phyloP scores from a whole-genome alignment of 2,329 filamentous ascomycete species.

The Cadophora gregata region DNA sequence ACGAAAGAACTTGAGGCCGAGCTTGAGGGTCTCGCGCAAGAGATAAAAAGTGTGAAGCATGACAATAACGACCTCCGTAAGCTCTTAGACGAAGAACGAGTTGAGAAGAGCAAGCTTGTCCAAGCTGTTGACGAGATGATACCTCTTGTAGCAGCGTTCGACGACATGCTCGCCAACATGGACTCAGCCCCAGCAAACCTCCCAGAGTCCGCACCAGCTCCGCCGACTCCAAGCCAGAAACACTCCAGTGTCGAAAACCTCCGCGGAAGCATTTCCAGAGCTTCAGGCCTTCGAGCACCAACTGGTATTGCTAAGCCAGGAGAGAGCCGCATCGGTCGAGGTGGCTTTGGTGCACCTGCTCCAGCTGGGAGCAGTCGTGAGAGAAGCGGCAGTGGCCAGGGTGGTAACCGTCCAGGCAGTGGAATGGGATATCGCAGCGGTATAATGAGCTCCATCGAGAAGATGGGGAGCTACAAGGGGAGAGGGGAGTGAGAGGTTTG shows the following conservation, averaged over 20 bases:
- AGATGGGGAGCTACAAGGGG: slow-evolving; percentile 72
- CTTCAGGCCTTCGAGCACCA: slow-evolving; percentile 67
- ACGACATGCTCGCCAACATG: slow-evolving; percentile 44
- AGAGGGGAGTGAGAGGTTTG: slow-evolving; percentile 32
- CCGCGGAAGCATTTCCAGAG: slow-evolving; percentile 59
- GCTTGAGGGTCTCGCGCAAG: slow-evolving; percentile 74
- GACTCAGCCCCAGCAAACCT: slow-evolving; percentile 38
- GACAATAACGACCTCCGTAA: slow-evolving; percentile 71
- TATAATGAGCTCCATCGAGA: slow-evolving; percentile 85
- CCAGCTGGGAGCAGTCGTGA: slow-evolving; percentile 34
- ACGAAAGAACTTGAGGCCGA: slow-evolving; percentile 78
- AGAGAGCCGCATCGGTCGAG: slow-evolving; percentile 54
- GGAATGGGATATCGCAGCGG: slow-evolving; percentile 62
- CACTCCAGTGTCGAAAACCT: slow-evolving; percentile 53
- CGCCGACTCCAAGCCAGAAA: slow-evolving; percentile 35
- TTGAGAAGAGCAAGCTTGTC: slow-evolving; percentile 85
- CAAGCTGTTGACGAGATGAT: slow-evolving; percentile 86
- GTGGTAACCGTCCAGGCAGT: slow-evolving; percentile 39
- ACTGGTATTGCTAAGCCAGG: slow-evolving; percentile 49
- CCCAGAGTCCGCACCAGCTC: slow-evolving; percentile 32
- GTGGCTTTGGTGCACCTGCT: slow-evolving; percentile 35
- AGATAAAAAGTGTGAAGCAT: slow-evolving; percentile 70
- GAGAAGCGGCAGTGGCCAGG: slow-evolving; percentile 48
- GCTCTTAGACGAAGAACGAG: slow-evolving; percentile 74
- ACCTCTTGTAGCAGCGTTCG: slow-evolving; percentile 61